These are phyloP conservation scores for Vaccinium macrocarpon DNA, from an alignment of 148 eudicot species.

Conservation along the genomic window DNA sequence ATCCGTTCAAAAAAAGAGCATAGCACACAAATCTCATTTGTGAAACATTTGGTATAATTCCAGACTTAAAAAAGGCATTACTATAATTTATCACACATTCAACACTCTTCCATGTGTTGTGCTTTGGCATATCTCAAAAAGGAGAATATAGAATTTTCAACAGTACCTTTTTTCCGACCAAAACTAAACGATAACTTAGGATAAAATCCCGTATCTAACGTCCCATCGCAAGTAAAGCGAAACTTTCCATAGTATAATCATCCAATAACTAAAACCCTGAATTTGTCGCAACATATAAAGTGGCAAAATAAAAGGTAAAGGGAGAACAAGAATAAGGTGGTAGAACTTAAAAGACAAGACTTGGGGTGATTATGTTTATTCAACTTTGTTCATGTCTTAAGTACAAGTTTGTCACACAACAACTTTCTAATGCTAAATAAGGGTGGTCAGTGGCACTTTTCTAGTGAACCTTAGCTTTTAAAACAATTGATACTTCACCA, in stretches of 20 bases:
- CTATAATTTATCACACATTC: neutral
- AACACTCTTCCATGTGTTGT: neutral
- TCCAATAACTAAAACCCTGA: neutral
- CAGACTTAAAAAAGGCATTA: neutral
- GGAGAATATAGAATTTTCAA: conserved; percentile 8
- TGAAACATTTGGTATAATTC: neutral
- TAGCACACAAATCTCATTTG: neutral
- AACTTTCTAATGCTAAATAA: neutral
- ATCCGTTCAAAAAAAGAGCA: too few species aligned
- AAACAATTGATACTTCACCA: neutral
- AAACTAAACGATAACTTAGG: neutral
- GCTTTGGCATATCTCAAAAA: neutral
- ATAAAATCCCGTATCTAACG: conserved; percentile 10
- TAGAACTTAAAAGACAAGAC: neutral
- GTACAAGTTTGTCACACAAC: neutral
- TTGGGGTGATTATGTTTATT: neutral
- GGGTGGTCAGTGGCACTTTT: conserved; percentile 6
- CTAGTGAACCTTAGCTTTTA: conserved; percentile 1
- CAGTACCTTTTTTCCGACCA: neutral
- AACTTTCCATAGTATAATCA: neutral
- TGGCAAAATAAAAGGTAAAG: neutral
- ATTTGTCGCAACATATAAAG: neutral
- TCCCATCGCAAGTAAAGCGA: neutral
- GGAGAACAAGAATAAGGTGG: neutral
- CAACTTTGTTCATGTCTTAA: neutral